These are phyloP conservation scores for Thermochaetoides thermophila DNA, from an alignment of 495 filamentous ascomycete genomes.

Conservation along the genomic window DNA sequence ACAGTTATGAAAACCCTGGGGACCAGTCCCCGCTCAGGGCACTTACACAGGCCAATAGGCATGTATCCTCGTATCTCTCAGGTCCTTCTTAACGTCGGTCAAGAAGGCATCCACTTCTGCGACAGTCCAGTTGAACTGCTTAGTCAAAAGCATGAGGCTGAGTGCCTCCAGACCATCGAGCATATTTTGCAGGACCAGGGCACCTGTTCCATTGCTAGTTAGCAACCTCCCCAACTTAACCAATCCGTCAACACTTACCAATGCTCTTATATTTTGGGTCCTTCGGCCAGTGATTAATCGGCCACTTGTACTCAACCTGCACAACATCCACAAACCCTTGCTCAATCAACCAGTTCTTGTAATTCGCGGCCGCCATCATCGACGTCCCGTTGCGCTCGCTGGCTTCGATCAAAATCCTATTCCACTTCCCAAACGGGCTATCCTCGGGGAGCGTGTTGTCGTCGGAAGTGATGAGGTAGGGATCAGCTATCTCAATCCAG, in stretches of 20 bases:
- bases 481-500: slow-evolving; percentile 13
- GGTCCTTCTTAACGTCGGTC: slow-evolving; percentile 37
- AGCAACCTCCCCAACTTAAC: too few relatives aligned
- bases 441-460: slow-evolving; percentile 9
- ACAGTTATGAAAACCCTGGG: not conserved
- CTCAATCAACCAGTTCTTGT: slow-evolving; percentile 6
- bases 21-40: not conserved
- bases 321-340: slow-evolving; percentile 12
- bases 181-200: slow-evolving; percentile 14
- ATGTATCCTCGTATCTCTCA: slow-evolving; percentile 24
- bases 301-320: slow-evolving; percentile 7
- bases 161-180: slow-evolving; percentile 26
- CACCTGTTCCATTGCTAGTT: too few relatives aligned
- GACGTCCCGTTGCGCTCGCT: not conserved
- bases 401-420: slow-evolving; percentile 4
- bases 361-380: not conserved
- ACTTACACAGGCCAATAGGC: slow-evolving; percentile 10
- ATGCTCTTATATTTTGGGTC: slow-evolving; percentile 12
- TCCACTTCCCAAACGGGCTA: slow-evolving; percentile 2
- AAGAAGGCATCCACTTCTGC: slow-evolving; percentile 41
- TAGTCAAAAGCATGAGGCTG: slow-evolving; percentile 31
- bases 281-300: slow-evolving; percentile 11
- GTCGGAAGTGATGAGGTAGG: slow-evolving; percentile 8
- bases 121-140: slow-evolving; percentile 38
- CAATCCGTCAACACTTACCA: too few relatives aligned